These are phyloP conservation scores for Entomortierella parvispora DNA, from an alignment of 192 early-diverging fungal genomes.

Conservation along the genomic window DNA sequence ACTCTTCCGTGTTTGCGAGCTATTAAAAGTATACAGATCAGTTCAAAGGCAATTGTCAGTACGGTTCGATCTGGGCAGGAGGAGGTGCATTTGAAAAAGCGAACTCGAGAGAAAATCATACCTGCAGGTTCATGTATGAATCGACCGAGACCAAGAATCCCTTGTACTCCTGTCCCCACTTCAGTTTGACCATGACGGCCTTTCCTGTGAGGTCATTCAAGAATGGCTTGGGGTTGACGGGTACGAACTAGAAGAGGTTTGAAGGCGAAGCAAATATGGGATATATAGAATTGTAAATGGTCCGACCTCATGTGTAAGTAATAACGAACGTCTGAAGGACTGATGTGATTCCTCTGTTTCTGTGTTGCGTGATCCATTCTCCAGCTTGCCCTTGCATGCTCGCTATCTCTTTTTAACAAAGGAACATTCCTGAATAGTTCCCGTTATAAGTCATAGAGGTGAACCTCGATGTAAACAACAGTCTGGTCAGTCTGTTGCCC, in stretches of 20 bases:
- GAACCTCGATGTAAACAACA: too few relatives aligned
- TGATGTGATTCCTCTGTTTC: too few relatives aligned
- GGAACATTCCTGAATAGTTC: too few relatives aligned
- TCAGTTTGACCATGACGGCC: slow-evolving; percentile 91
- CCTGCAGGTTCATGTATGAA: slow-evolving; percentile 98
- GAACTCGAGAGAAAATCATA: slow-evolving; percentile 36
- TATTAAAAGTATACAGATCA: slow-evolving; percentile 49
- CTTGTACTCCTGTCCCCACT: slow-evolving; percentile 99
- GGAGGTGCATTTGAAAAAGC: slow-evolving; percentile 1
- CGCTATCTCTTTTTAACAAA: too few relatives aligned
- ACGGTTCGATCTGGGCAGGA: neutral
- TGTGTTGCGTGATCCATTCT: too few relatives aligned
- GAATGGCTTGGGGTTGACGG: slow-evolving; percentile 98
- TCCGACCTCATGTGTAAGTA: too few relatives aligned
- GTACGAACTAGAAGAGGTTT: slow-evolving; percentile 69
- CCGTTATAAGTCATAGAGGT: too few relatives aligned
- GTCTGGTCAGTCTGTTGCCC: too few relatives aligned
- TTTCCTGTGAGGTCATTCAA: slow-evolving; percentile 93
- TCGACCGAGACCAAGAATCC: slow-evolving; percentile 90
- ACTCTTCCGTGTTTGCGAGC: slow-evolving; percentile 95
- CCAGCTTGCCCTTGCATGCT: too few relatives aligned
- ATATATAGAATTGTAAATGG: neutral
- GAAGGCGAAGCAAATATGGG: neutral
- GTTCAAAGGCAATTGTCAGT: neutral
- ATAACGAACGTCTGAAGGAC: too few relatives aligned